Base-by-base conservation (phyloP, 2,329 filamentous ascomycete species). In the Stemphylium vesicarium region DNA sequence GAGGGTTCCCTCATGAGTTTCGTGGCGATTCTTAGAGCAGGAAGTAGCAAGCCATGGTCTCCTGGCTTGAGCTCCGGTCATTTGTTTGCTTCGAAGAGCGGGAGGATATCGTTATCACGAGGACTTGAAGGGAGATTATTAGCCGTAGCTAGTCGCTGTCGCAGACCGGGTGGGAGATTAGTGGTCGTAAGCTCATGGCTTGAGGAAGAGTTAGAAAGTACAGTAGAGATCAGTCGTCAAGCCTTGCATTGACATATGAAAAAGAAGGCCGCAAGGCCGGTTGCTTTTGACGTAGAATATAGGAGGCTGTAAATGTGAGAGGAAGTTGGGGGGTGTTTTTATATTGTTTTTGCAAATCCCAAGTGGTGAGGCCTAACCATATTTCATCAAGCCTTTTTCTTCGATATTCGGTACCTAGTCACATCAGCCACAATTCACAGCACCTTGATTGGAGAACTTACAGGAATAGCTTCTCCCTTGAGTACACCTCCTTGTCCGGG, bases 391-490 rank as follows among this genome's bases (percentile, higher is more conserved):
- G 16, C 42, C 22, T 22, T 58, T 41, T 65, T 69, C 46, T 63
- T 60, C 26, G 63, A 54, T 40, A 69, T 63, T 20, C 63, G 60
- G 35, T 69, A 69, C 16, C 65, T 69, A 9, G 4, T 18, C 13
- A 7, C 1, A n/a, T 41, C 58, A 50, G 40, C 35, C 11, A 12
- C 4, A 33, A 2, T 4, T 4, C 2, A 13, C 9, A 2, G 18
- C 0, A 8, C 4, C 4, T 5, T 24, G 15, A 12, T 18, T 6
- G 8, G 1, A n/a, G 2, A 1, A 56, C 79, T 67, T 64, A 84
- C 82, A 84, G 60, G 60, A 77, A 80, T 12, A 84, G 71, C 39
- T 79, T 82, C 63, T 84, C 78, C 51, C 79, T 73, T 6, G 69
- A 66, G 61, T 80, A 84, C 2, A 71, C 63, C 36, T 72, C 73